A percentile compares a stretch with the other conserved stretches of the same genome.
Evolutionary conservation across 148 eudicot genomes (phyloP).

Genomic region (Tetragonia tetragonoides): DNA sequence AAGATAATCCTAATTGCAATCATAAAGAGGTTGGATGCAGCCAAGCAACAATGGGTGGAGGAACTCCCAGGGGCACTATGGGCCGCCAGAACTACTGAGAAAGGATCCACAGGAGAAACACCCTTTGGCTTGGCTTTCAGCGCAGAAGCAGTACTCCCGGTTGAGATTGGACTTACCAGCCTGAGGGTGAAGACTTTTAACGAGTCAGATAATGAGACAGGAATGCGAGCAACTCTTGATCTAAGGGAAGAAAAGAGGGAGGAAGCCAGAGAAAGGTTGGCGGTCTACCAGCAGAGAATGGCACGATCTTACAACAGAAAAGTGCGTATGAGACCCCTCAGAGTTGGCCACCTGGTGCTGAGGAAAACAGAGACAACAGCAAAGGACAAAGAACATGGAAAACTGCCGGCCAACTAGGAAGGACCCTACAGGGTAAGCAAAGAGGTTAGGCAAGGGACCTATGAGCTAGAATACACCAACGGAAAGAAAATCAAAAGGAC

Average conservation of each 20-base stretch:
- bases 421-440: neutral
- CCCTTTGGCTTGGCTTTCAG: neutral
- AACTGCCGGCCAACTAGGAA: neutral
- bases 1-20: neutral
- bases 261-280: neutral
- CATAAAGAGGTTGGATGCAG: neutral
- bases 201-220: neutral
- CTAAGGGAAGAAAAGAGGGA: neutral
- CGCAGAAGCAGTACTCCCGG: neutral
- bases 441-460: neutral
- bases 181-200: neutral
- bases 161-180: neutral
- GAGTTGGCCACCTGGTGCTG: neutral
- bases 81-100: neutral
- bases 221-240: neutral
- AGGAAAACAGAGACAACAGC: neutral
- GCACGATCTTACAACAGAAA: neutral
- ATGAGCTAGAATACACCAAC: no score
- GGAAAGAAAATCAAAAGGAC: neutral
- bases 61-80: neutral
- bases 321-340: neutral
- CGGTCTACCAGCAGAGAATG: neutral
- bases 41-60: neutral
- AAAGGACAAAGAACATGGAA: neutral
- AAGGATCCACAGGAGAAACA: neutral